A percentile compares a stretch with the other conserved stretches of the same genome.
Evolutionary conservation across 306 rosid genomes (phyloP).

Genomic region (Luffa acutangula): DNA sequence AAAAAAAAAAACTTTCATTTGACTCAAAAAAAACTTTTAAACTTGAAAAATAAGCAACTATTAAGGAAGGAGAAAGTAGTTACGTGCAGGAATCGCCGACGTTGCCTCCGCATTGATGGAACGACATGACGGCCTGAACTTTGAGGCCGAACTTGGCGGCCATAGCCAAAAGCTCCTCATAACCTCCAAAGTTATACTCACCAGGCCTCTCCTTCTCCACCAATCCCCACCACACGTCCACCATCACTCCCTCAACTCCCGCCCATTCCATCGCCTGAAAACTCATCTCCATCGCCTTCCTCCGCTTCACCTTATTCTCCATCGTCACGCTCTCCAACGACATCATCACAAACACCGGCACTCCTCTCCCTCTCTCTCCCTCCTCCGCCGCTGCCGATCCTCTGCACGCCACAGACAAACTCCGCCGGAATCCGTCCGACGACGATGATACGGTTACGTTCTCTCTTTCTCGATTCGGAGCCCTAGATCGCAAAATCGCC

Average conservation of each 20-base stretch:
- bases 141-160: conserved; percentile 60
- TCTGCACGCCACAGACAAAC: conserved; percentile 46
- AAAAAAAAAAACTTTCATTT: too few species aligned
- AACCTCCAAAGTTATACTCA: conserved; percentile 69
- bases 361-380: conserved; percentile 29
- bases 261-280: conserved; percentile 80
- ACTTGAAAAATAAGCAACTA: too few species aligned
- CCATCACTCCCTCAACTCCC: conserved; percentile 85
- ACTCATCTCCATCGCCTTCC: conserved; percentile 74
- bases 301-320: conserved; percentile 59
- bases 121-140: conserved; percentile 75
- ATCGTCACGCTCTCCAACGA: conserved; percentile 75
- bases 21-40: too few species aligned
- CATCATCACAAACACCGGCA: conserved; percentile 94
- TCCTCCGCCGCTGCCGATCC: conserved; percentile 32
- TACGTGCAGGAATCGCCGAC: conserved; percentile 57
- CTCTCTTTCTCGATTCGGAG: neutral
- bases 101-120: conserved; percentile 54
- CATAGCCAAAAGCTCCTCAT: conserved; percentile 38
- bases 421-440: conserved; percentile 17
- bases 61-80: neutral
- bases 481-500: neutral
- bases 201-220: conserved; percentile 63
- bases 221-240: conserved; percentile 99
- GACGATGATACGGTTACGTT: neutral